Evolutionary conservation across 257 asterid genomes (phyloP).

Genomic region (Mentha longifolia): DNA sequence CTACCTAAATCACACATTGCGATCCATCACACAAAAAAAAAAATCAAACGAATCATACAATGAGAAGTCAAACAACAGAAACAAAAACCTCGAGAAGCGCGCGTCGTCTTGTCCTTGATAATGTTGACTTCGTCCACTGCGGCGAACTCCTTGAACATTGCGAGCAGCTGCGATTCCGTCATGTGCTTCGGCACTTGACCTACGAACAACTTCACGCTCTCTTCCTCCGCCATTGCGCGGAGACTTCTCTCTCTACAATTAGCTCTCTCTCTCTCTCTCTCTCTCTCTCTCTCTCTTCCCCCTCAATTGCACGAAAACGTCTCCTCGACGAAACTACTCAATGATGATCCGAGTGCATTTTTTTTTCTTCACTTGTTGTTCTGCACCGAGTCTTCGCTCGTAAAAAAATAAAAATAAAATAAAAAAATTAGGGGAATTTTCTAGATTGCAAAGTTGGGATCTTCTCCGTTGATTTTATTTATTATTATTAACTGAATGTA

Average conservation of each 20-base stretch:
- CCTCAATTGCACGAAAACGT: conserved; percentile 1
- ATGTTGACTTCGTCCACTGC: conserved; percentile 86
- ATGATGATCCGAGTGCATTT: conserved; percentile 43
- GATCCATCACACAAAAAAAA: conserved; percentile 47
- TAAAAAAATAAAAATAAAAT: no score
- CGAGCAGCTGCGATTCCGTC: conserved; percentile 75
- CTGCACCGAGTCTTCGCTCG: conserved; percentile 58
- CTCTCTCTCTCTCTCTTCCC: no score
- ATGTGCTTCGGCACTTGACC: conserved; percentile 94
- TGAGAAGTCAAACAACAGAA: conserved; percentile 31
- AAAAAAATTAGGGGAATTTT: conserved; percentile 33
- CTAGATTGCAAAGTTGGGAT: conserved; percentile 53
- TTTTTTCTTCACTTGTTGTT: conserved; percentile 16
- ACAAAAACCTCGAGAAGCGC: conserved; percentile 82
- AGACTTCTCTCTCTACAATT: conserved; percentile 32
- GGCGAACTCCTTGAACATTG: conserved; percentile 75
- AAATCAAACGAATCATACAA: conserved; percentile 34
- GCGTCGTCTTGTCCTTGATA: conserved; percentile 82
- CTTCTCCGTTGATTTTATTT: conserved; percentile 44
- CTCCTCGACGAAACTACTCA: conserved; percentile 19
- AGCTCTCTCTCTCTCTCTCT: conserved; percentile 31
- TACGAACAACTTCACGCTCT: conserved; percentile 86
- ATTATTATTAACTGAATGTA: conserved; percentile 32
- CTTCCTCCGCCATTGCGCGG: conserved; percentile 80
- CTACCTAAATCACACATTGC: conserved; percentile 47